A percentile compares a stretch with the other conserved stretches of the same genome.
These are phyloP conservation scores for Agrostemma githago DNA, from an alignment of 148 eudicot species.

Conservation along the genomic window DNA sequence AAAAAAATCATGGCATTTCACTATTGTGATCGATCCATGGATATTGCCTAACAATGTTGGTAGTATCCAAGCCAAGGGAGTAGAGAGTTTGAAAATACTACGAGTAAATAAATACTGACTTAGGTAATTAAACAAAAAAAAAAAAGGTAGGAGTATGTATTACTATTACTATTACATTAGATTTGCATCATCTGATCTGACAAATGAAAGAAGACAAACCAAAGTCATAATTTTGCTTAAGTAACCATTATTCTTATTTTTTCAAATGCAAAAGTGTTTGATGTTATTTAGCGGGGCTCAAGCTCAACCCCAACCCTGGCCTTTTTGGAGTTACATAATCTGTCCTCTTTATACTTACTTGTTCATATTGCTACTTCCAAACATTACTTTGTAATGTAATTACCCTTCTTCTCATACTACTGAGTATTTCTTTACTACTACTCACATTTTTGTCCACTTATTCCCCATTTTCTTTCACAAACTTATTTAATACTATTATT, in stretches of 20 bases:
- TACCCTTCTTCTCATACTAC: not conserved
- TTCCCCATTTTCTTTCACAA: no score
- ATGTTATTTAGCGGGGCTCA: constrained; percentile 33
- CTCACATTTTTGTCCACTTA: no score
- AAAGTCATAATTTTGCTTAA: constrained; percentile 4
- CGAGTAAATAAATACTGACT: not conserved
- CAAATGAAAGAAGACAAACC: constrained; percentile 31
- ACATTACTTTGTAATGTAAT: constrained; percentile 5
- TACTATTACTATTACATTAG: not conserved
- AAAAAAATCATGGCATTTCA: not conserved
- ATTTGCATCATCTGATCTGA: not conserved
- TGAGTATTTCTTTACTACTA: no score
- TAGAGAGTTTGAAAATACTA: not conserved
- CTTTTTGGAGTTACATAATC: constrained; percentile 25
- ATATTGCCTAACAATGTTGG: not conserved
- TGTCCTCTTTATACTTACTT: constrained; percentile 20
- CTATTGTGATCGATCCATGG: not conserved
- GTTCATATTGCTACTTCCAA: constrained; percentile 18
- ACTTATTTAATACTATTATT: no score
- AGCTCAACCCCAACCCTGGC: no score
- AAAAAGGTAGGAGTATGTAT: not conserved
- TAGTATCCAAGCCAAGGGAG: constrained; percentile 4
- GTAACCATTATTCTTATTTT: not conserved
- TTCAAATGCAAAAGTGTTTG: constrained; percentile 20
- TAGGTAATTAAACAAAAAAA: not conserved